Base-by-base conservation (phyloP, 140 eudicot genomes). In the Cichorium intybus region DNA sequence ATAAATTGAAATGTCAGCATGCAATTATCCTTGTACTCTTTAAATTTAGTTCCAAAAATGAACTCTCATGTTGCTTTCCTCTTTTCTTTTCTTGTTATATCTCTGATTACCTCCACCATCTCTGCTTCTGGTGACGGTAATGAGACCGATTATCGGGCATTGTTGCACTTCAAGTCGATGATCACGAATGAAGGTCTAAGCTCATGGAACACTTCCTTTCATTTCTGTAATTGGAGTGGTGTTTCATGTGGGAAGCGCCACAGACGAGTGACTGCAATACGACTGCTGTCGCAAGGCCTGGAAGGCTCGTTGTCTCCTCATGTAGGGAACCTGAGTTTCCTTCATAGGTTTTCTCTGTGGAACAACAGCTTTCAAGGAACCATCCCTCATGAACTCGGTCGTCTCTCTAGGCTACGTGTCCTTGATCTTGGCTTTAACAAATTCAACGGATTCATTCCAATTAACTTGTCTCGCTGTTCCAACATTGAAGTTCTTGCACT, bases 341-440 rank as follows among this genome's bases (percentile, higher is more conserved):
- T 73, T 11, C 27, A 10, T 34, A 3, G 0, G 0, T 18, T 73
- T 10, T 24, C 3, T 2, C 55, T 73, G 10, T 0, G 0, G 0
- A 41, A 63, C 39, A 74, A 74, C 21, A 47, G 16, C 37, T 49
- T 74, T 28, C 31, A 58, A 14, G 74, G 74, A 24, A 31, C 53
- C 31, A 65, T 77, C 27, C 78, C 78, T 4, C 67, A 56, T 7
- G 78, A 65, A 29, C 24, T 77, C 20, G 66, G 78, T 5, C 58
- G 61, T 28, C 21, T 77, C 0, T 66, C 66, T 5, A 62, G 69
- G 73, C 21, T 76, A 45, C 9, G 24, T 24, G 7, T 21, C 35
- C 69, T 69, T 15, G 17, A 68, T 5, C 39, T 70, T 20, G 12
- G 37, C 3, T 1, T 6, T 4, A 76, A 76, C 24, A 28, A 10